phyloP scores from a whole-genome alignment of 306 rosid genomes.

The Casuarina cunninghamiana region DNA sequence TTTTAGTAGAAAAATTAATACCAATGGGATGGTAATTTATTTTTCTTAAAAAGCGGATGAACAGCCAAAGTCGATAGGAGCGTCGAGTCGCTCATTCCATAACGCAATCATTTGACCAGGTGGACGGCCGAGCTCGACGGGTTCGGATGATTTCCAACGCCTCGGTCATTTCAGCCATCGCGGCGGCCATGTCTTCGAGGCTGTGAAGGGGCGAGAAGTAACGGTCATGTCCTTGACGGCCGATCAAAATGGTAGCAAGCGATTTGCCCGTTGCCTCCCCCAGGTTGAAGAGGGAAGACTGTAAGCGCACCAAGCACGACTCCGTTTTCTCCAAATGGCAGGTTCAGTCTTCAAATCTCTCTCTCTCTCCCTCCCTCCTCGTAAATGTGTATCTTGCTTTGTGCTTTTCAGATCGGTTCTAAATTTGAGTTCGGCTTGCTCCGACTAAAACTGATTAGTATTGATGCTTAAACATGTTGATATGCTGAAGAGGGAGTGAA shows the following conservation, averaged over 20 bases:
- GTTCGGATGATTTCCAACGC: background rate
- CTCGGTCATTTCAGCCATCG: background rate
- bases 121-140: background rate
- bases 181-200: background rate
- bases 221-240: slow-evolving; percentile 21
- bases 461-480: background rate
- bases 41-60: too few relatives aligned
- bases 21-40: too few relatives aligned
- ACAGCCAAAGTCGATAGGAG: background rate
- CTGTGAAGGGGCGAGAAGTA: slow-evolving; percentile 5
- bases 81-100: background rate
- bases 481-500: background rate
- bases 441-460: background rate
- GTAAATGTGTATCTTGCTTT: background rate
- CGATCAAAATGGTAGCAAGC: slow-evolving; percentile 23
- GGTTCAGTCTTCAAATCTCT: background rate
- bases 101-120: too few relatives aligned
- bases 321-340: background rate
- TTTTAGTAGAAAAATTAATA: too few relatives aligned
- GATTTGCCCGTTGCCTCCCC: slow-evolving; percentile 1
- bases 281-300: slow-evolving; percentile 4
- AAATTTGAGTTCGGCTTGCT: background rate
- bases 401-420: background rate
- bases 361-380: background rate
- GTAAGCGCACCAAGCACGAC: background rate